phyloP scores from a whole-genome alignment of 2,329 filamentous ascomycete species.

The Pseudogymnoascus sp. region DNA sequence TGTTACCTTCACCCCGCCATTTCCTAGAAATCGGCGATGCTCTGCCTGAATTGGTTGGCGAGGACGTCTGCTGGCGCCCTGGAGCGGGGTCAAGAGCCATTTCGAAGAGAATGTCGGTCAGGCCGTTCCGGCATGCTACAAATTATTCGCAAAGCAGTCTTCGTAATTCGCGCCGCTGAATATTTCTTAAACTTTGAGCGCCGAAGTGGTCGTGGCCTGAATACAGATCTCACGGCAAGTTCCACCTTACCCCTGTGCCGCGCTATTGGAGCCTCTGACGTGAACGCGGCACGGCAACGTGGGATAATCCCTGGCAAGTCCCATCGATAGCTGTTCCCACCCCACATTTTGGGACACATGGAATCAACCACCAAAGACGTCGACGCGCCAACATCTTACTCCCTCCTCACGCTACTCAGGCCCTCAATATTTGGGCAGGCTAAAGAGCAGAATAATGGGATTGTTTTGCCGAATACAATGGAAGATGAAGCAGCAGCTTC shows the following conservation, averaged over 20 bases:
- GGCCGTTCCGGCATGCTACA: not conserved
- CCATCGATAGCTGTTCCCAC: conserved; percentile 8
- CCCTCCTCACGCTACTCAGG: conserved; percentile 24
- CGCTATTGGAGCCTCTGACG: conserved; percentile 7
- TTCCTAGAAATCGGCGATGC: conserved; percentile 67
- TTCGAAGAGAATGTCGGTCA: conserved; percentile 18
- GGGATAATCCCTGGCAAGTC: conserved; percentile 6
- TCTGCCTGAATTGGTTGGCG: conserved; percentile 77
- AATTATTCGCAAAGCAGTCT: not conserved
- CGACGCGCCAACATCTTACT: conserved; percentile 21
- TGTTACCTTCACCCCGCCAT: conserved; percentile 66
- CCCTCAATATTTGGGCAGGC: conserved; percentile 3
- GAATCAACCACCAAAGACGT: conserved; percentile 13
- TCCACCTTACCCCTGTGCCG: conserved; percentile 5
- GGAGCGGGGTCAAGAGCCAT: conserved; percentile 59
- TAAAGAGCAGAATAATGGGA: conserved; percentile 2
- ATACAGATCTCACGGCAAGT: conserved; percentile 7
- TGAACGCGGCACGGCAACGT: not conserved
- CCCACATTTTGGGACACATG: conserved; percentile 20
- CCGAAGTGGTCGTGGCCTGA: conserved; percentile 5
- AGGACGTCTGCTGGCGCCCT: conserved; percentile 49
- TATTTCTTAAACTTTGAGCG: not conserved
- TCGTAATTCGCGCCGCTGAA: not conserved
- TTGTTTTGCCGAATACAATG: conserved; percentile 6
- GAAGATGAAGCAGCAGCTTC: conserved; percentile 7